Conservation (phyloP, 345 rosid species). For the Combretum micranthum region DNA sequence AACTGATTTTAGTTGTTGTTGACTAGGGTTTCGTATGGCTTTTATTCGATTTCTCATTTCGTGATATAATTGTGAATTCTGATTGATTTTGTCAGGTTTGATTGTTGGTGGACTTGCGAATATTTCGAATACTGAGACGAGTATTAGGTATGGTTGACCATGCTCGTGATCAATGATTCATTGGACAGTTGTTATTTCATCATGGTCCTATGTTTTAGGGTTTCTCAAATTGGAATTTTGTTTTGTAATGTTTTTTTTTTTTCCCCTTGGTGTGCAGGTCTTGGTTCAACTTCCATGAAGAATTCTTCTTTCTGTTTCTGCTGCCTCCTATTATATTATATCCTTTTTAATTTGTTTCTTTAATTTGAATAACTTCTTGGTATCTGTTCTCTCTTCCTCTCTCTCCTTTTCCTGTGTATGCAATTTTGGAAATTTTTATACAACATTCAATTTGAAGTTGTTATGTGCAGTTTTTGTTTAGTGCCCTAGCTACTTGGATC, state of each 20-base stretch:
- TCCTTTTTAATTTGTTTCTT: conserved; percentile 31
- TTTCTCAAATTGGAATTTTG: background rate
- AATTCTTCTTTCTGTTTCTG: conserved; percentile 90
- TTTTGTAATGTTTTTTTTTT: background rate
- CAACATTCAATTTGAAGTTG: too few species aligned
- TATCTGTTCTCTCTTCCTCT: too few species aligned
- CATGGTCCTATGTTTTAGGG: background rate
- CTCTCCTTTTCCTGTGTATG: too few species aligned
- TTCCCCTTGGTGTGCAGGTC: conserved; percentile 36
- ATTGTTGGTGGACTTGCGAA: conserved; percentile 92
- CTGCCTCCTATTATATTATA: conserved; percentile 97
- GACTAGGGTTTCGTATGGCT: conserved; percentile 1
- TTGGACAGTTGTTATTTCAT: background rate
- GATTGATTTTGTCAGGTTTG: conserved; percentile 37
- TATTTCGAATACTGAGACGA: conserved; percentile 80
- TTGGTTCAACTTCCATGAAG: conserved; percentile 98
- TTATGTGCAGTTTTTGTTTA: too few species aligned
- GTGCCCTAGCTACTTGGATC: too few species aligned
- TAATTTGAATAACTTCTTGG: too few species aligned
- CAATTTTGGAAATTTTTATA: too few species aligned
- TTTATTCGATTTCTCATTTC: background rate
- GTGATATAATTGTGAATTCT: background rate
- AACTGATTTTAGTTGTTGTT: background rate
- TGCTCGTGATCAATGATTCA: background rate
- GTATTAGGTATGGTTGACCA: conserved; percentile 49